Evolutionary conservation across 2,329 filamentous ascomycete species (phyloP), one percentile per base, ranked within the genome.

Genomic region (Colletotrichum spinosum): DNA sequence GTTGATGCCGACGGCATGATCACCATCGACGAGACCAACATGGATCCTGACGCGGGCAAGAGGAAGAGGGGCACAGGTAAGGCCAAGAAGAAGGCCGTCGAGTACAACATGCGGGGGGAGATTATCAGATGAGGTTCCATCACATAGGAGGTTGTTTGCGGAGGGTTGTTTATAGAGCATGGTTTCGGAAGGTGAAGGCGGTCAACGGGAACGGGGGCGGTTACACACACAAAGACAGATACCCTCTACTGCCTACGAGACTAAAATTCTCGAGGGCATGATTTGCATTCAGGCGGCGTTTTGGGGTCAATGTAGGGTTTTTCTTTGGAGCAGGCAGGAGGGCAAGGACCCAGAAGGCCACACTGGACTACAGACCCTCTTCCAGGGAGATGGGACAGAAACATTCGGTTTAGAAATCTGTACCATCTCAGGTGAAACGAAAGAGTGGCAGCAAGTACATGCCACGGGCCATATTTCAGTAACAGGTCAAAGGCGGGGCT

Each of bases 21-120:
- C 46, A 67, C 60, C 51, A 64, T 69, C 35, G 67, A 69, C 50
- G 67, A 67, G 17, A 68, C 67, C 15, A 48, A 68, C 57, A 67
- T 66, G 63, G 63, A 66, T 11, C 52, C 46, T 17, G 58, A 63
- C 41, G 66, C 42, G 0, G 62, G 54, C 12, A 50, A 45, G 68
- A 78, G 76, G 69, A 78, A 76, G 67, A 77, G 73, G 68, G 68
- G 67, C n/a, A 72, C 70, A 46, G 75, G 73, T 59, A 77, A 74
- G 64, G 72, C 71, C 37, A 69, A 68, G 64, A 73, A 72, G 67
- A 75, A 78, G 65, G 65, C 70, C 8, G 67, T 79, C 9, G 68
- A 73, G 25, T 79, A 78, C 54, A 67, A 65, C 61, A 68, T 69
- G 57, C 66, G 65, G 8, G 67, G 67, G 10, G 67, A 69, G 62